These are phyloP conservation scores for Puccinia hordei DNA, from an alignment of 1,284 basidiomycete genomes.

Conservation along the genomic window DNA sequence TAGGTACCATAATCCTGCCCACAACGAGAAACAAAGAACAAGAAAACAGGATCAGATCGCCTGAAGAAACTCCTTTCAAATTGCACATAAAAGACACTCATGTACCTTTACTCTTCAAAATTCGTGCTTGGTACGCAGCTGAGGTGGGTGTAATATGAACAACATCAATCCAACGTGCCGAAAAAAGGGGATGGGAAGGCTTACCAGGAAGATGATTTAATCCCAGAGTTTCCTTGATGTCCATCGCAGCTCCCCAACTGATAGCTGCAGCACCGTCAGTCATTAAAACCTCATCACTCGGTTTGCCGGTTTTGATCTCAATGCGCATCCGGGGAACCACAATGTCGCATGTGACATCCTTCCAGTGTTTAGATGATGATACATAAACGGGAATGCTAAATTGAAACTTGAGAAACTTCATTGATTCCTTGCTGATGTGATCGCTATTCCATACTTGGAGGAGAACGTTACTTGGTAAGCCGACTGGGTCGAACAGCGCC, in stretches of 20 bases:
- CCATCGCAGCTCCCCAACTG: conserved; percentile 31
- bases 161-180: not conserved
- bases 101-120: conserved; percentile 45
- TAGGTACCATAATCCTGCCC: conserved; percentile 40
- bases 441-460: conserved; percentile 24
- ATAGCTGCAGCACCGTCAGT: conserved; percentile 49
- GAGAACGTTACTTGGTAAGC: not conserved
- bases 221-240: conserved; percentile 20
- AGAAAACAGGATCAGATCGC: not conserved
- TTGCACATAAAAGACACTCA: not conserved
- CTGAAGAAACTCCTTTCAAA: not conserved
- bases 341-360: not conserved
- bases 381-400: conserved; percentile 10
- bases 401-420: not conserved
- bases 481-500: conserved; percentile 17
- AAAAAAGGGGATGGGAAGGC: not conserved
- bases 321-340: not conserved
- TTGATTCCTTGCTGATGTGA: not conserved
- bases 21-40: not conserved
- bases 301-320: not conserved
- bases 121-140: conserved; percentile 49
- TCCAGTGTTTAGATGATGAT: not conserved
- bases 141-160: not conserved
- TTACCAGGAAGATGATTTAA: conserved; percentile 32
- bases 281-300: conserved; percentile 18